Evolutionary conservation across 495 filamentous ascomycete species (phyloP).

Genomic region (Xanthoparmelia taractica): DNA sequence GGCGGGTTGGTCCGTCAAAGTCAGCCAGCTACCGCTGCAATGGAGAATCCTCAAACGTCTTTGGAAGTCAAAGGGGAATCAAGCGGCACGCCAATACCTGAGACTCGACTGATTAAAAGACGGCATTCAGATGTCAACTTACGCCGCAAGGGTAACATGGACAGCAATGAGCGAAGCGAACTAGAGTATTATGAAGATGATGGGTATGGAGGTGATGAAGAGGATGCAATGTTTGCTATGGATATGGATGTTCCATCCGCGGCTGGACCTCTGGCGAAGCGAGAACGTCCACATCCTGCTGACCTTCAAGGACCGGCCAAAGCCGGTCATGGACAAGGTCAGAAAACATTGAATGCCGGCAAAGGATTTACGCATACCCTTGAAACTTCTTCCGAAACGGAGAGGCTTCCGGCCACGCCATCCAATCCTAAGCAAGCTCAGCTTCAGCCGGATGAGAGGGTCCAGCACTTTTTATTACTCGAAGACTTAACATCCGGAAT

Average conservation of each 20-base stretch:
- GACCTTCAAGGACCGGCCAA: not conserved
- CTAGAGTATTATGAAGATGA: constrained; percentile 81
- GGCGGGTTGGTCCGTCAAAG: no score
- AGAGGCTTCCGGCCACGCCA: constrained; percentile 28
- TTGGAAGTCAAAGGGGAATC: not conserved
- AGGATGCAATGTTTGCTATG: constrained; percentile 70
- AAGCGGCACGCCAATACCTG: constrained; percentile 4
- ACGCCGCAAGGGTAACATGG: constrained; percentile 60
- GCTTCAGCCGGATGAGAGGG: constrained; percentile 57
- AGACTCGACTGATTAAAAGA: constrained; percentile 37
- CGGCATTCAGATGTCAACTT: constrained; percentile 77
- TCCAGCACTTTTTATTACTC: constrained; percentile 89
- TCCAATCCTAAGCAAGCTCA: constrained; percentile 78
- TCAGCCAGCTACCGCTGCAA: not conserved
- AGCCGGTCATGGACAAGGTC: not conserved
- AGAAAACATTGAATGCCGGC: constrained; percentile 6
- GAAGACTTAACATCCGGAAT: constrained; percentile 96
- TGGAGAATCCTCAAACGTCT: not conserved
- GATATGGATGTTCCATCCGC: constrained; percentile 44
- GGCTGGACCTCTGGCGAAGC: constrained; percentile 6
- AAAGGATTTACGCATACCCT: not conserved
- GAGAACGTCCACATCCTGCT: not conserved
- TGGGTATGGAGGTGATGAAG: constrained; percentile 70
- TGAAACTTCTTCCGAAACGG: not conserved
- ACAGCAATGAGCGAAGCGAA: constrained; percentile 51